These are phyloP conservation scores for Alternaria brassicicola DNA, from an alignment of 2,329 filamentous ascomycete species.

Conservation along the genomic window DNA sequence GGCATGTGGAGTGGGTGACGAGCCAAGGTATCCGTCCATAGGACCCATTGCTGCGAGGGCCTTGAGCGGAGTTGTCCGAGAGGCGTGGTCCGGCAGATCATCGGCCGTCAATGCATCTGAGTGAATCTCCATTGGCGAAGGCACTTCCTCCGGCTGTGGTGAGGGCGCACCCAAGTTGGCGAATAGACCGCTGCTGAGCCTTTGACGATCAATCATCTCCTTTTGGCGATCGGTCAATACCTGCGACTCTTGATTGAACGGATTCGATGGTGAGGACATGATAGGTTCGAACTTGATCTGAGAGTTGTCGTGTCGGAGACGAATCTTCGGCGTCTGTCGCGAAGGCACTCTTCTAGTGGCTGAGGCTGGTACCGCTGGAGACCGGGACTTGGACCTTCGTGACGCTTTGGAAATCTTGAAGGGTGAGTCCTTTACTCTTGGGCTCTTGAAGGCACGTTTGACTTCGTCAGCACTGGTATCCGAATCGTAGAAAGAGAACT, in stretches of 20 bases:
- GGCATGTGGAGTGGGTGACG: slow-evolving; percentile 45
- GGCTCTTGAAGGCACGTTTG: slow-evolving; percentile 24
- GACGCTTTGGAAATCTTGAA: slow-evolving; percentile 34
- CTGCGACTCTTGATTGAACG: slow-evolving; percentile 66
- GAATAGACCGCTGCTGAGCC: slow-evolving; percentile 68
- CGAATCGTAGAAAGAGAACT: slow-evolving; percentile 50
- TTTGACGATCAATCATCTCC: slow-evolving; percentile 76
- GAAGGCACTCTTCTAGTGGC: slow-evolving; percentile 29
- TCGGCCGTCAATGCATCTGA: slow-evolving; percentile 38
- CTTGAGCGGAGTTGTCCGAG: slow-evolving; percentile 36
- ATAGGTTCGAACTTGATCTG: slow-evolving; percentile 79
- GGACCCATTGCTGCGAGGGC: slow-evolving; percentile 36
- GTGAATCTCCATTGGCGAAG: slow-evolving; percentile 37
- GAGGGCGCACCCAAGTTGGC: slow-evolving; percentile 59
- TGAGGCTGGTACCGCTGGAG: slow-evolving; percentile 32
- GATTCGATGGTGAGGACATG: slow-evolving; percentile 61
- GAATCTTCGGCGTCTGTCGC: slow-evolving; percentile 54
- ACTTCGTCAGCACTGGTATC: slow-evolving; percentile 27
- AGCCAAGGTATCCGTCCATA: slow-evolving; percentile 45
- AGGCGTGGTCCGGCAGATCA: slow-evolving; percentile 28
- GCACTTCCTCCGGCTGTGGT: slow-evolving; percentile 16
- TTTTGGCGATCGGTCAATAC: slow-evolving; percentile 78
- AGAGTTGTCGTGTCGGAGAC: slow-evolving; percentile 78
- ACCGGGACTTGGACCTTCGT: slow-evolving; percentile 32
- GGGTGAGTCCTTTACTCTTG: slow-evolving; percentile 35